Conservation (phyloP, 2,329 filamentous ascomycete genomes). For the Volutella citrinella region DNA sequence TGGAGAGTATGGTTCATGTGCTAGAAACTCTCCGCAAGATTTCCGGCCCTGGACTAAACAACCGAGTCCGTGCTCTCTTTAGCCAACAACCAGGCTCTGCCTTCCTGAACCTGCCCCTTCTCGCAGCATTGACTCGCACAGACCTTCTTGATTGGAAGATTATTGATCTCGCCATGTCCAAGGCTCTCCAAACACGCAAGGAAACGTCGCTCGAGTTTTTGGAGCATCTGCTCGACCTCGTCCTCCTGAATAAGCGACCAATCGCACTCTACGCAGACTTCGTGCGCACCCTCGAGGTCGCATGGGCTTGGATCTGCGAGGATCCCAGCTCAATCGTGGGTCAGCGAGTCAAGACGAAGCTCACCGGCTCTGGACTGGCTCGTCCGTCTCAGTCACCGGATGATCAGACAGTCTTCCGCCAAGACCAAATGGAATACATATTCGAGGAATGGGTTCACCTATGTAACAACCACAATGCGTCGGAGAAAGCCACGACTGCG, state of each 20-base stretch:
- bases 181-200: slow-evolving; percentile 69
- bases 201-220: slow-evolving; percentile 74
- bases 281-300: slow-evolving; percentile 73
- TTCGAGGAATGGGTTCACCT: slow-evolving; percentile 94
- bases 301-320: slow-evolving; percentile 77
- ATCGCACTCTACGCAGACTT: slow-evolving; percentile 83
- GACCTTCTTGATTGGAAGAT: slow-evolving; percentile 61
- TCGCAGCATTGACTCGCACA: slow-evolving; percentile 55
- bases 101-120: slow-evolving; percentile 56
- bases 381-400: slow-evolving; percentile 47
- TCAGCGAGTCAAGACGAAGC: slow-evolving; percentile 68
- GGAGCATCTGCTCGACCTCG: slow-evolving; percentile 73
- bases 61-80: slow-evolving; percentile 54
- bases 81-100: slow-evolving; percentile 53
- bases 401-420: slow-evolving; percentile 50
- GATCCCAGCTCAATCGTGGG: slow-evolving; percentile 63
- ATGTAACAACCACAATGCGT: slow-evolving; percentile 71
- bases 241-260: slow-evolving; percentile 74
- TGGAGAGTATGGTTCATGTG: slow-evolving; percentile 62
- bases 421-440: slow-evolving; percentile 88
- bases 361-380: slow-evolving; percentile 38
- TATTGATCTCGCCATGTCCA: slow-evolving; percentile 70
- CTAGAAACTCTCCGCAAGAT: slow-evolving; percentile 61
- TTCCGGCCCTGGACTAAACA: slow-evolving; percentile 50
- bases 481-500: slow-evolving; percentile 66